Evolutionary conservation across 169 alveolate species (phyloP), one percentile per base, ranked within the genome.

Genomic region (Babesia ovata): DNA sequence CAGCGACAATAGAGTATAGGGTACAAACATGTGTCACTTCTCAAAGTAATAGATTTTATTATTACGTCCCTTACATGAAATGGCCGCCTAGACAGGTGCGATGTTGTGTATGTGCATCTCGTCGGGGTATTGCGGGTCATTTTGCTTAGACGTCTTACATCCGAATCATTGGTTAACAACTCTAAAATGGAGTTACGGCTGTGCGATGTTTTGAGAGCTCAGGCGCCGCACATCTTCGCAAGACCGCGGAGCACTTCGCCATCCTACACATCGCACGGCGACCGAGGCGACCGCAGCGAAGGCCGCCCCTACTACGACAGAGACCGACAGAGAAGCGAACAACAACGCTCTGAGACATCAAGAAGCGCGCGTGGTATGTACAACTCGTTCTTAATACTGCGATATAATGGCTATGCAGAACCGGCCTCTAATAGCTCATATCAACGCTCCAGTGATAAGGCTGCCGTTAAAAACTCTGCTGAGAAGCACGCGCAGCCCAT

Each of bases 221-320:
- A 88, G 49, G 92, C 92, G 17, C 91, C 87, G 49, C 94, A 90
- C 62, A 86, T 90, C n/a, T 90, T 90, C 84, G 56, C 45, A 4
- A 42, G 75, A 39, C 22, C 46, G 17, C 78, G 28, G 17, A 44
- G 36, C 24, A 44, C 8, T 17, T 12, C 36, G 9, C 36, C 24
- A 6, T 50, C 70, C 13, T 57, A 57, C 65, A 11, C 61, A 17
- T 17, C 14, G 28, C 44, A n/a, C 19, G 46, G 65, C 22, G 48
- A 16, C 44, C 4, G 8, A 33, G 63, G 63, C 19, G 14, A 6
- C 39, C 33, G 44, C 48, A 22, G 39, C 13, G 46, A 33, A 24
- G 19, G 46, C 21, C 65, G 46, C 4, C 21, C 0, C 7, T 12
- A 6, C 54, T 3, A 61, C 28, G 70, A 61, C 4, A 59, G 24